Evolutionary conservation across 768 basidiomycete species (phyloP), one percentile per base, ranked within the genome.

Genomic region (Strobilomyces confusus): DNA sequence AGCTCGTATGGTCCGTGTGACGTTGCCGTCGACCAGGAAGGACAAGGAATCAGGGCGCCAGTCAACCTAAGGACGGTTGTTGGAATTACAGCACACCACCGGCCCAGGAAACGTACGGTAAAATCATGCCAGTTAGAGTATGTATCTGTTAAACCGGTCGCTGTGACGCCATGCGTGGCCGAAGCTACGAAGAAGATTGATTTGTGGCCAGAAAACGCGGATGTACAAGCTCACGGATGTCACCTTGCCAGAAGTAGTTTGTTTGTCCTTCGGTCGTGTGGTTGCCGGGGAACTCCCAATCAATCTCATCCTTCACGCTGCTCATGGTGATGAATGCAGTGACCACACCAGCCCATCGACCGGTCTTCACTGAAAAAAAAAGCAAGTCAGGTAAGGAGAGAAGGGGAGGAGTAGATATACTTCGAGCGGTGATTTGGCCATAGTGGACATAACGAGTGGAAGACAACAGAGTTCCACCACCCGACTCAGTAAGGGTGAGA

Each of bases 251-350:
- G 73, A 89, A 91, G 61, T 74, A 86, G 65, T 93, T 93, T 36
- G 82, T 84, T 70, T 95, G 92, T 9, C 76, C 91, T 50, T 83
- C 63, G 2, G 79, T 80, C 3, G 82, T 84, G 19, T 70, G 62
- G 43, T 73, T 73, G 7, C 88, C 87, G 50, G 88, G 86, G 62
- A 84, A 92, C 65, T 91, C 89, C 89, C 90, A 91, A 58, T 92
- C 89, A 48, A 92, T 88, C 65, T 92, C 90, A 63, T 90, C 87
- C 66, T 88, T 90, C 61, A 91, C 77, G 58, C 86, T 81, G 60
- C 80, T 82, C 91, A 92, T 92, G 6, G 85, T 87, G 62, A 91
- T 89, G 71, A 87, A 88, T 9, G 92, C 91, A 1, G 86, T 85
- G 49, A 95, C 86, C 8, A 94, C 84, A 32, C 91, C 91, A 17